Percentiles rank a stretch among this genome's conserved stretches.
These are phyloP conservation scores for Ustilago xerochloae DNA, from an alignment of 1,284 basidiomycete species.

Conservation along the genomic window DNA sequence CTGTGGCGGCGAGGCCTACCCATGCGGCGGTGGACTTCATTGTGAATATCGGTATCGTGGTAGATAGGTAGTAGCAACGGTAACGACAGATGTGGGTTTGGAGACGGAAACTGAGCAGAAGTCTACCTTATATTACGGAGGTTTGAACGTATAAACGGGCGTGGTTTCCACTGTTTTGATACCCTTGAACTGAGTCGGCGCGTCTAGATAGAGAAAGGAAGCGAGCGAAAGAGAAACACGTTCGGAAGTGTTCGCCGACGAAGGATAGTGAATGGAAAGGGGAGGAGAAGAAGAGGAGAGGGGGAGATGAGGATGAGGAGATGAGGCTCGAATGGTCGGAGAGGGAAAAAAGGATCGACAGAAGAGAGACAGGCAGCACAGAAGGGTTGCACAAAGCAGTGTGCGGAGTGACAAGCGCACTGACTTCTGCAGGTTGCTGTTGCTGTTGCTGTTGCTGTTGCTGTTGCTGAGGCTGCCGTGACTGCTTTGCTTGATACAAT, in stretches of 20 bases:
- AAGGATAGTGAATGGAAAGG: background rate
- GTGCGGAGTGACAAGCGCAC: background rate
- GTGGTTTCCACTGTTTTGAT: background rate
- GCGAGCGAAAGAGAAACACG: background rate
- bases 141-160: background rate
- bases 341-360: constrained; percentile 17
- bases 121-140: background rate
- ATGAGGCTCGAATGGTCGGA: constrained; percentile 8
- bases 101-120: background rate
- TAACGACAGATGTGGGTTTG: background rate
- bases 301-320: background rate
- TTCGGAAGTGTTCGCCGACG: background rate
- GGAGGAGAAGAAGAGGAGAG: background rate
- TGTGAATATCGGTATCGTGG: background rate
- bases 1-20: constrained; percentile 37
- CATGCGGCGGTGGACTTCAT: constrained; percentile 40
- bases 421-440: background rate
- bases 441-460: background rate
- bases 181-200: background rate
- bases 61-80: no score
- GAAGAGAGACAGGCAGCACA: background rate
- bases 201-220: background rate
- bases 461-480: background rate
- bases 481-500: background rate
- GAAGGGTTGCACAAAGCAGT: background rate